Evolutionary conservation across 163 green algal species (phyloP).

Genomic region (Chloromonas sp.): DNA sequence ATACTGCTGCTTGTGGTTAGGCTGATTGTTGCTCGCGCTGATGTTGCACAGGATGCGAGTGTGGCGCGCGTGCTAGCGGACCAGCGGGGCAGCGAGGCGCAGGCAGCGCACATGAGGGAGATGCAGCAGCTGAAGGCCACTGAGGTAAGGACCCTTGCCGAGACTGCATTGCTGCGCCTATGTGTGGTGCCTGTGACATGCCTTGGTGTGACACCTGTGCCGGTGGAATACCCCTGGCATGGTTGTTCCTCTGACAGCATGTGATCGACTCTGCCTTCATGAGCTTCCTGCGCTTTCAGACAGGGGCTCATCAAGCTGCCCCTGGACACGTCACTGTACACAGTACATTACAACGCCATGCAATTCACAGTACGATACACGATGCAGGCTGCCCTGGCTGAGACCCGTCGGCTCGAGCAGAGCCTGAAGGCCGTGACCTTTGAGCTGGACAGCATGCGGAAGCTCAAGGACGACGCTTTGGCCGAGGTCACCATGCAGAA

Average conservation of each 20-base stretch:
- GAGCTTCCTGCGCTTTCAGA: too few relatives aligned
- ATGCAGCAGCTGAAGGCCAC: slow-evolving; percentile 17
- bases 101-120: slow-evolving; percentile 21
- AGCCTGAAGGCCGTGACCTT: slow-evolving; percentile 1
- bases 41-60: slow-evolving; percentile 8
- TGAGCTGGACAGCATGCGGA: slow-evolving; percentile 18
- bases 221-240: neutral
- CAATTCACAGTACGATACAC: too few relatives aligned
- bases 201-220: neutral
- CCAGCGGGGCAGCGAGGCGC: slow-evolving; percentile 24
- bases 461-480: slow-evolving; percentile 16
- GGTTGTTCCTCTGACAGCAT: neutral
- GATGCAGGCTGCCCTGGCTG: slow-evolving; percentile 18
- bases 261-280: too few relatives aligned
- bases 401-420: slow-evolving; percentile 14
- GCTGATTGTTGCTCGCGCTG: neutral
- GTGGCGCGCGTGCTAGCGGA: slow-evolving; percentile 10
- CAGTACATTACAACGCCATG: too few relatives aligned
- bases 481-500: slow-evolving; percentile 16
- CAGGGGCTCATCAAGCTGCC: too few relatives aligned
- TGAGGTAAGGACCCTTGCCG: slow-evolving; percentile 21
- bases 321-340: too few relatives aligned
- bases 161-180: neutral
- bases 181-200: neutral
- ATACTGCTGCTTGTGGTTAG: too few relatives aligned